Conservation (phyloP, 306 rosid species). For the Bauhinia variegata region DNA sequence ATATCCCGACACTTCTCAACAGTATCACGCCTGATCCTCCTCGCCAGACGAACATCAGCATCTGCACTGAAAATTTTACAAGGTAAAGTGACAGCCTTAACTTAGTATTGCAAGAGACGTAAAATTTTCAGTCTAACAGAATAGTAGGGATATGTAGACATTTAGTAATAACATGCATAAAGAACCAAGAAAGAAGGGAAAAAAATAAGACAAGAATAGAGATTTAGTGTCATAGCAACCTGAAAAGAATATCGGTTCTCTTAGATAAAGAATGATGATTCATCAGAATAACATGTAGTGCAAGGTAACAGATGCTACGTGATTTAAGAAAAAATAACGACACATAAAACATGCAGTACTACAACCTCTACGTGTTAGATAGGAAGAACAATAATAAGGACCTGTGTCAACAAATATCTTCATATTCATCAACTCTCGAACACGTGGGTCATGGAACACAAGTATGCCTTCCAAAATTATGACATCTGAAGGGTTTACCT, state of each 20-base stretch:
- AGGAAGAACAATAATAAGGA: constrained; percentile 49
- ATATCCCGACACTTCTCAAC: constrained; percentile 82
- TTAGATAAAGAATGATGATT: neutral
- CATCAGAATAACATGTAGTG: neutral
- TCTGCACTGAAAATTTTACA: constrained; percentile 94
- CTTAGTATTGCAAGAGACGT: constrained; percentile 39
- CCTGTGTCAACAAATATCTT: constrained; percentile 99
- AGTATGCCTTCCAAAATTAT: constrained; percentile 98
- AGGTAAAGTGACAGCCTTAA: constrained; percentile 65
- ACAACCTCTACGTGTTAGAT: constrained; percentile 15
- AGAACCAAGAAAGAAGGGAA: neutral
- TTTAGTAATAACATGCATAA: constrained; percentile 13
- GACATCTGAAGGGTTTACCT: constrained; percentile 97
- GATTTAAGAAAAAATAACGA: constrained; percentile 12
- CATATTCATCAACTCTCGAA: constrained; percentile 94
- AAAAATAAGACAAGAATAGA: constrained; percentile 6
- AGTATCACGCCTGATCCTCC: constrained; percentile 96
- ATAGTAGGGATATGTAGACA: constrained; percentile 2
- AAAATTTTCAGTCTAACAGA: constrained; percentile 19
- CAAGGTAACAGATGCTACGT: constrained; percentile 16
- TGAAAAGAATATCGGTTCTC: constrained; percentile 1
- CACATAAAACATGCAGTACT: constrained; percentile 14
- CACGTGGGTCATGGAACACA: constrained; percentile 89
- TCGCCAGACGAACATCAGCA: constrained; percentile 99
- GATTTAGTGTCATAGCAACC: constrained; percentile 28